Evolutionary conservation across 2,329 filamentous ascomycete genomes (phyloP).

Genomic region (Ascochyta rabiei): DNA sequence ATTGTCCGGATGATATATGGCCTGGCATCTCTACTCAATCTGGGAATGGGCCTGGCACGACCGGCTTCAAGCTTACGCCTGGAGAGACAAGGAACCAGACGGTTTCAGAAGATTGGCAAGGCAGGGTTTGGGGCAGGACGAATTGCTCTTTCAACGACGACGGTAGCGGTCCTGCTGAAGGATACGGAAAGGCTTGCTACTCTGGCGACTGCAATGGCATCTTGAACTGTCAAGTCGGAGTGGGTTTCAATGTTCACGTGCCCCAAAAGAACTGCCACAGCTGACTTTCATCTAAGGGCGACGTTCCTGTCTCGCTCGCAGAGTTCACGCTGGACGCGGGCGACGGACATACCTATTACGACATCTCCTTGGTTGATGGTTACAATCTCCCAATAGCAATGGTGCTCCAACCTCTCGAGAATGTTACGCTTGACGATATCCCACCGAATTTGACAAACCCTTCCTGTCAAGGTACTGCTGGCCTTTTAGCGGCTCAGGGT

Average conservation of each 20-base stretch:
- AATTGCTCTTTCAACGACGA: slow-evolving; percentile 78
- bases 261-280: neutral
- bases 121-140: slow-evolving; percentile 80
- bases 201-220: slow-evolving; percentile 79
- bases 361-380: slow-evolving; percentile 83
- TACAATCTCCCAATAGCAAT: slow-evolving; percentile 78
- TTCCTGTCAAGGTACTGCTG: slow-evolving; percentile 74
- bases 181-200: slow-evolving; percentile 64
- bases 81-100: slow-evolving; percentile 66
- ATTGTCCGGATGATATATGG: slow-evolving; percentile 74
- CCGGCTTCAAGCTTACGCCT: slow-evolving; percentile 70
- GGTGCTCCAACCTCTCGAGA: slow-evolving; percentile 58
- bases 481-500: slow-evolving; percentile 57
- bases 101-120: slow-evolving; percentile 78
- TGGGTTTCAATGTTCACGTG: slow-evolving; percentile 51
- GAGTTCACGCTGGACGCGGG: slow-evolving; percentile 80
- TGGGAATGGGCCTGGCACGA: slow-evolving; percentile 69
- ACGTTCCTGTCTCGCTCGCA: slow-evolving; percentile 75
- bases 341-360: slow-evolving; percentile 75
- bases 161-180: slow-evolving; percentile 60
- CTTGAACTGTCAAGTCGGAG: slow-evolving; percentile 71
- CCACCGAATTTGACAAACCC: slow-evolving; percentile 78
- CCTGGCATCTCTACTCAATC: slow-evolving; percentile 76
- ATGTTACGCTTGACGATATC: slow-evolving; percentile 65
- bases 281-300: slow-evolving; percentile 62